Evolutionary conservation across 2,329 filamentous ascomycete species (phyloP), one percentile per base, ranked within the genome.

Genomic region (Beauveria medogensis): DNA sequence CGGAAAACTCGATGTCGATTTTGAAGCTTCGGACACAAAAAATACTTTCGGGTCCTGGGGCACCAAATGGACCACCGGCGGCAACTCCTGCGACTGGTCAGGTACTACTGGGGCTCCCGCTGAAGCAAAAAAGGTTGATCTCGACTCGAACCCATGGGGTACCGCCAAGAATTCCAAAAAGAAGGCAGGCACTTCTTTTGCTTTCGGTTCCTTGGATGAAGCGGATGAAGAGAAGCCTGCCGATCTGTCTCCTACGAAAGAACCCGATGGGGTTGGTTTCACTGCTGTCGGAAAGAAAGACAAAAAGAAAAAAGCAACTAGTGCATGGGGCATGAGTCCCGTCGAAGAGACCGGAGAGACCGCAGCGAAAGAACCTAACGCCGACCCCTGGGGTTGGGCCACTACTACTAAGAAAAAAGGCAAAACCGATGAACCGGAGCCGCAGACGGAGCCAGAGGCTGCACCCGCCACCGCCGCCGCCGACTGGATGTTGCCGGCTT

Each of bases 11-110:
- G 82, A 86, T 63, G 69, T 85, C 16, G 80, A 77, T 63, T 80
- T 85, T 66, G 80, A 80, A 55, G 70, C 75, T n/a, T 73, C 75
- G 26, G 75, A 76, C 43, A 69, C 69, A 14, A 81, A 81, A 64
- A 69, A 72, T 44, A 63, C 68, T 46, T 80, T 88, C 66, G 80
- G 84, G 54, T 74, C 77, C 44, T 89, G 85, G 84, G 83, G 83
- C 40, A 79, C 79, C 62, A 82, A 77, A 65, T 87, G 84, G 83
- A 77, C 73, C 63, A 79, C 80, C n/a, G 80, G 80, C 61, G 80
- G 80, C 50, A 74, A 68, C 59, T 73, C 73, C 61, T 81, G 75
- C 77, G 75, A 73, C 55, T 78, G 79, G 64, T 72, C 75, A 52
- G 73, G 74, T 22, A 30, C 55, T 66, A 72, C 74, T 62, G 69